phyloP scores from a whole-genome alignment of 257 asterid genomes.

The Linderniella brevidens region DNA sequence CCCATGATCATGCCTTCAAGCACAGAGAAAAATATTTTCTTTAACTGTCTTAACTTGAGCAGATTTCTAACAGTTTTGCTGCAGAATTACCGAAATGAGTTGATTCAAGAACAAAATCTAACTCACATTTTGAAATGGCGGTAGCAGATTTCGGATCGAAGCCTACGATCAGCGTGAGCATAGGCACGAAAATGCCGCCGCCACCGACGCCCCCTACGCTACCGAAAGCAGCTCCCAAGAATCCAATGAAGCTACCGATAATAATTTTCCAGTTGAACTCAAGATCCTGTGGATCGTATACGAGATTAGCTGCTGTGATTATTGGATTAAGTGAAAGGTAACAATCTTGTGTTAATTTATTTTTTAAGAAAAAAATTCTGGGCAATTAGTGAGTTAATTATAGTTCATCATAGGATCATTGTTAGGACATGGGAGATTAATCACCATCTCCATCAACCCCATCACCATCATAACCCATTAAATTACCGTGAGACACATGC shows the following conservation, averaged over 20 bases:
- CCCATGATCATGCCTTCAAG: conserved; percentile 98
- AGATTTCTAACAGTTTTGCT: not conserved
- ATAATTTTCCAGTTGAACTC: conserved; percentile 60
- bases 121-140: conserved; percentile 86
- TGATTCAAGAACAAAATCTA: too few relatives aligned
- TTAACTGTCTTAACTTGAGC: not conserved
- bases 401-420: too few relatives aligned
- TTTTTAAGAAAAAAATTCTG: too few relatives aligned
- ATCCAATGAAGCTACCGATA: conserved; percentile 71
- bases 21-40: conserved; percentile 9
- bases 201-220: conserved; percentile 99
- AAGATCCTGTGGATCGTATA: conserved; percentile 54
- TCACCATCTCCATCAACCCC: not conserved
- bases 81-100: not conserved
- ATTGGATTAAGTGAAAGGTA: too few relatives aligned
- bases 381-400: too few relatives aligned
- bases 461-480: not conserved
- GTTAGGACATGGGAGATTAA: not conserved
- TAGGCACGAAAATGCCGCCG: conserved; percentile 92
- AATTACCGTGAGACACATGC: not conserved
- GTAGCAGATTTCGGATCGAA: conserved; percentile 91
- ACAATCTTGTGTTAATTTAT: too few relatives aligned
- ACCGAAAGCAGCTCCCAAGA: conserved; percentile 93
- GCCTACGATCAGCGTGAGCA: conserved; percentile 78
- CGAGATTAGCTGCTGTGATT: too few relatives aligned